Base-by-base conservation (phyloP, 768 basidiomycete species). In the Kwoniella heveanensis region DNA sequence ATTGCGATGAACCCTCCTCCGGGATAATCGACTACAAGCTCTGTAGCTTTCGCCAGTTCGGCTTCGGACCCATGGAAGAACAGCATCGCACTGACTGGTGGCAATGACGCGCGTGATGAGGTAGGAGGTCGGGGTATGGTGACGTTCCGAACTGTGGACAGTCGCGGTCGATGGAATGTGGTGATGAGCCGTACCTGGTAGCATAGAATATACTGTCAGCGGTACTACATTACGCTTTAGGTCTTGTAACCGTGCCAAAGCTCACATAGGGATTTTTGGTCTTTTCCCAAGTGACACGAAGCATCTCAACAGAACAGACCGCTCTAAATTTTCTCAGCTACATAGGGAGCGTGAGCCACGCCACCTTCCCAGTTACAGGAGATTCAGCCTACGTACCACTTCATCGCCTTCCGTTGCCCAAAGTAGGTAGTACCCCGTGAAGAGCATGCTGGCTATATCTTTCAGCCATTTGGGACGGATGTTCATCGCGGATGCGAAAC, bases 1-100 rank as follows among this genome's bases (percentile, higher is more conserved):
- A 98, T 96, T 24, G 92, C 90, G 54, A 98, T 88, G 79, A 97
- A 99, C 0, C 96, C 96, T 6, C 96, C 96, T 4, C 96, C 96
- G 15, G 96, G 95, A 60, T 91, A 87, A 75, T 98, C 96, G 26
- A 97, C 82, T 39, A 97, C 88, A 24, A 98, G 82, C 71, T 98
- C 91, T 10, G 86, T 89, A 15, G 86, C 82, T 48, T 84, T 82
- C 26, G 83, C 83, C 39, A 95, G 83, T 64, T 89, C 85, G 25
- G 81, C 80, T 63, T 87, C 86, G 9, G 86, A 84, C 2, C 86
- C 87, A 46, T 87, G 83, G 81, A 90, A 97, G 83, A 89, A 97
- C 2, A 99, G 82, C 80, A 87, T 87, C 0, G 85, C 88, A 26
- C 87, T 88, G 64, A 97, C 89, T 8, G 95, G 92, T 32, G 90